Base-by-base conservation (phyloP, 2,329 filamentous ascomycete species). In the Alternaria ethzedia region DNA sequence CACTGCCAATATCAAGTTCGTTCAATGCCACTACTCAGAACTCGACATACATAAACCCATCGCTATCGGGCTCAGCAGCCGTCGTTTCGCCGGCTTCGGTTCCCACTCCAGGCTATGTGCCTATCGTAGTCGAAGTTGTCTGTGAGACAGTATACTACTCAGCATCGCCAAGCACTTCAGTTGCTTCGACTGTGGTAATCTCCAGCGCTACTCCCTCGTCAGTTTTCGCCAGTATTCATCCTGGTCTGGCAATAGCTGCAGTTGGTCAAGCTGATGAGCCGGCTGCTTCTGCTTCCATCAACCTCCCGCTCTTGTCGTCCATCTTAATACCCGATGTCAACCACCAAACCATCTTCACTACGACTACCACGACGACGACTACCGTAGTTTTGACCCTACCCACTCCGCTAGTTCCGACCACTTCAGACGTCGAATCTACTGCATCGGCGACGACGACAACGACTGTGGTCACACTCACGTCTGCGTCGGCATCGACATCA, bases 221-320 rank as follows among this genome's bases (percentile, higher is more conserved):
- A 21, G 56, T 9, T 17, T 13, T 45, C 15, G 49, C 28, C 49
- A 41, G 49, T 13, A 41, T 41, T 6, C 49, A n/a, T 41, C 30
- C 49, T 41, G 20, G 49, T 11, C 28, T 17, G 11, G 12, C 28
- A 8, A 11, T 52, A 21, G 49, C 49, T 36, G 49, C 5, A 25
- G 12, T 52, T 41, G 49, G 30, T n/a, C n/a, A 20, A 7, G 54
- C 45, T n/a, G 54, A 54, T 32, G 30, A 45, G 12, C 44, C 43
- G 11, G 46, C 44, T 15, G 45, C 45, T 26, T 59, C 58, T 32
- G 30, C 30, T 12, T 36, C 26, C 11, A 60, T 62, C 8, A 32
- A 62, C 20, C 59, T 62, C 21, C 13, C 9, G 20, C 54, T 62
- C 21, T 44, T 62, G 17, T 62, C 59, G 5, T 62, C 59, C 7